Evolutionary conservation across 1,284 basidiomycete species (phyloP).

Genomic region (Ustilago loliicola): DNA sequence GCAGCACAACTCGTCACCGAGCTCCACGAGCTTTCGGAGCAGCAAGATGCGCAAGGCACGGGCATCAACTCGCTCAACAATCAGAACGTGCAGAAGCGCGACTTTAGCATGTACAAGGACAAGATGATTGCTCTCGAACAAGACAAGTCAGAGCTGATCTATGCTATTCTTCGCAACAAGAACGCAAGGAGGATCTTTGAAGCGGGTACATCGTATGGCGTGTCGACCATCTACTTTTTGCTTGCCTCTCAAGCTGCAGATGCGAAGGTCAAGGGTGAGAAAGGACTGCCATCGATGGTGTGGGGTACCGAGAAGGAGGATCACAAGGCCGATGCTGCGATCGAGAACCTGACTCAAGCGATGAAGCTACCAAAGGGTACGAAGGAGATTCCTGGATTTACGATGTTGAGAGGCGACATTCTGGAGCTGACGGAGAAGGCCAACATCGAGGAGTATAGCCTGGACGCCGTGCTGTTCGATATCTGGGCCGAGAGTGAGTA

Average conservation of each 20-base stretch:
- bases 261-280: neutral
- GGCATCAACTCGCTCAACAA: slow-evolving; percentile 42
- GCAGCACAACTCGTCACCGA: slow-evolving; percentile 32
- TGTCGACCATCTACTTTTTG: slow-evolving; percentile 41
- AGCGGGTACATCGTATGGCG: slow-evolving; percentile 42
- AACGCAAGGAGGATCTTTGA: slow-evolving; percentile 41
- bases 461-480: slow-evolving; percentile 49
- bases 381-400: slow-evolving; percentile 31
- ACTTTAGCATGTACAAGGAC: slow-evolving; percentile 40
- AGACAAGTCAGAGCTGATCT: slow-evolving; percentile 40
- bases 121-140: slow-evolving; percentile 48
- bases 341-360: slow-evolving; percentile 27
- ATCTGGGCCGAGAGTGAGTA: slow-evolving; percentile 48
- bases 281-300: slow-evolving; percentile 18
- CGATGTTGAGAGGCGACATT: slow-evolving; percentile 38
- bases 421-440: slow-evolving; percentile 27
- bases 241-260: slow-evolving; percentile 19
- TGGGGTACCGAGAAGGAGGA: slow-evolving; percentile 48
- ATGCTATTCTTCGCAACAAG: slow-evolving; percentile 34
- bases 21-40: slow-evolving; percentile 35
- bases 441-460: slow-evolving; percentile 25
- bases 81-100: slow-evolving; percentile 31
- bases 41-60: slow-evolving; percentile 37
- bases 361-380: slow-evolving; percentile 28
- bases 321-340: slow-evolving; percentile 37